Conservation (phyloP, 2,329 filamentous ascomycete genomes). For the Curvularia eragrostidis region DNA sequence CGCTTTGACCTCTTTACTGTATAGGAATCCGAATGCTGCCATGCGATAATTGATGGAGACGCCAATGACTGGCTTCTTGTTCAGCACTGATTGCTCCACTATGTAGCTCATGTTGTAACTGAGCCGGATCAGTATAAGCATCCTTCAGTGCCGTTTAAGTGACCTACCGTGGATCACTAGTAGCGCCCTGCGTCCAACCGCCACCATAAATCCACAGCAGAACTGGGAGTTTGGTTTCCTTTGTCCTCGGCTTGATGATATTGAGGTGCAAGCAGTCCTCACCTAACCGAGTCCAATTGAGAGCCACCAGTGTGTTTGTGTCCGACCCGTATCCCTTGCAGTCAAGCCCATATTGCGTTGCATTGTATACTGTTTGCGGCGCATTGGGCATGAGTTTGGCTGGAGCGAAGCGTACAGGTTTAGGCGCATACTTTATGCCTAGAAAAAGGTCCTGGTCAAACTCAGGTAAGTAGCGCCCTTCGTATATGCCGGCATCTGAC, state of each 20-base stretch:
- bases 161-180: slow-evolving; percentile 39
- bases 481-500: slow-evolving; percentile 36
- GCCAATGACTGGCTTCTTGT: slow-evolving; percentile 41
- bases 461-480: slow-evolving; percentile 35
- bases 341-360: slow-evolving; percentile 36
- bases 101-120: slow-evolving; percentile 44
- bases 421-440: slow-evolving; percentile 41
- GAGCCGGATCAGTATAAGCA: background rate
- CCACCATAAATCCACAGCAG: slow-evolving; percentile 47
- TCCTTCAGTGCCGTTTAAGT: background rate
- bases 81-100: slow-evolving; percentile 39
- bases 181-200: slow-evolving; percentile 43
- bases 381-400: slow-evolving; percentile 24
- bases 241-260: slow-evolving; percentile 34
- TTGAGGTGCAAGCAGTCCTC: slow-evolving; percentile 57
- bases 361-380: slow-evolving; percentile 25
- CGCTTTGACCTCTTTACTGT: slow-evolving; percentile 50
- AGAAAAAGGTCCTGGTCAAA: slow-evolving; percentile 43
- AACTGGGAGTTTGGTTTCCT: slow-evolving; percentile 31
- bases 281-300: slow-evolving; percentile 34
- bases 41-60: slow-evolving; percentile 57
- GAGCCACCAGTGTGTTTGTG: slow-evolving; percentile 30
- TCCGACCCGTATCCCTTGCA: slow-evolving; percentile 39
- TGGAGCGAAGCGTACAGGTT: slow-evolving; percentile 36
- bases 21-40: slow-evolving; percentile 59